Evolutionary conservation across 345 rosid species (phyloP).

Genomic region (Zanthoxylum bungeanum): DNA sequence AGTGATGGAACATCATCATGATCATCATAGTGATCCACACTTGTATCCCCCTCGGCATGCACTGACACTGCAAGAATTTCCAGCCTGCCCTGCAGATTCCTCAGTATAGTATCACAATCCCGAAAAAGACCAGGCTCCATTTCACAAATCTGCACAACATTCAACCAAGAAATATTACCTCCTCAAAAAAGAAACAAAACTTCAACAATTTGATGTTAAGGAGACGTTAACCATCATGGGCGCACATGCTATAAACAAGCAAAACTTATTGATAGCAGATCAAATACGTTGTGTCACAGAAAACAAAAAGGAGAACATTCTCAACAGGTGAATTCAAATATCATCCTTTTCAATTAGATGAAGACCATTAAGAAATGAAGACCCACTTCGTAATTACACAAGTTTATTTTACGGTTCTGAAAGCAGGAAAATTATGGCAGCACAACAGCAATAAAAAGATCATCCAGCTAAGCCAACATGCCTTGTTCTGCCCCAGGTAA

Average conservation of each 20-base stretch:
- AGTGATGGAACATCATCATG: slow-evolving; percentile 46
- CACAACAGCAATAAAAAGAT: not conserved
- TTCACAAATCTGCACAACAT: slow-evolving; percentile 65
- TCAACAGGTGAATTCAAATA: not conserved
- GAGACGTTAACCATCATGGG: not conserved
- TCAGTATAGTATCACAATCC: slow-evolving; percentile 73
- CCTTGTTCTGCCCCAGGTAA: not conserved
- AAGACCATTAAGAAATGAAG: not conserved
- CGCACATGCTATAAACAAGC: too few species aligned
- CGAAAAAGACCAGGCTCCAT: slow-evolving; percentile 76
- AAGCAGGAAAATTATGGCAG: not conserved
- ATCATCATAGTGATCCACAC: slow-evolving; percentile 73
- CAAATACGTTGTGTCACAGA: too few species aligned
- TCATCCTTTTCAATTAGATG: not conserved
- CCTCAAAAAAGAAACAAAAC: not conserved
- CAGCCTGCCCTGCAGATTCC: slow-evolving; percentile 80
- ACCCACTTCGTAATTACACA: not conserved
- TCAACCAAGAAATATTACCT: not conserved
- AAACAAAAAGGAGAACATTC: not conserved
- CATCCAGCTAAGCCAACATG: not conserved
- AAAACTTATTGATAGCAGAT: too few species aligned
- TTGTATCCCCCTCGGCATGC: slow-evolving; percentile 85
- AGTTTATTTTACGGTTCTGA: not conserved
- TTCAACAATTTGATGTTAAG: not conserved
- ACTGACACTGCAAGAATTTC: slow-evolving; percentile 90